A percentile compares a stretch with the other conserved stretches of the same genome.
These are phyloP conservation scores for Acanthamoeba divionensis DNA, from an alignment of 208 protist species.

Conservation along the genomic window DNA sequence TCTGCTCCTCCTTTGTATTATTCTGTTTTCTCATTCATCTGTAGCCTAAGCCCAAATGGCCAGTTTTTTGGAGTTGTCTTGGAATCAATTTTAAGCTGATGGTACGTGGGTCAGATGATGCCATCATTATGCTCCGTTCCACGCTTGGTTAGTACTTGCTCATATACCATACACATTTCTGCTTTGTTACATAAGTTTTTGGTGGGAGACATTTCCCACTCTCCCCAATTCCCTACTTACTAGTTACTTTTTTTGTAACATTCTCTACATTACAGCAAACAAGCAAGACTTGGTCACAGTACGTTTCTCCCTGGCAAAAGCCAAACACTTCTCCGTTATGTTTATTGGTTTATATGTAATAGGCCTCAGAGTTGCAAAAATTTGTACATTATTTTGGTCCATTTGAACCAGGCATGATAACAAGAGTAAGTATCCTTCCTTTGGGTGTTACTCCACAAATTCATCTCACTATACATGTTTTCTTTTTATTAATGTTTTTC, in stretches of 20 bases:
- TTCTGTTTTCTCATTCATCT: neutral
- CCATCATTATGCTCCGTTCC: constrained; percentile 39
- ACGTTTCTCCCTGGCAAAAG: too few relatives aligned
- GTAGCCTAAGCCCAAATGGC: constrained; percentile 1
- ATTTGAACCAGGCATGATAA: constrained; percentile 14
- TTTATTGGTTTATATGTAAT: too few relatives aligned
- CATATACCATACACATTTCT: neutral
- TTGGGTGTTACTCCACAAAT: too few relatives aligned
- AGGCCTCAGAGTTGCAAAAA: neutral
- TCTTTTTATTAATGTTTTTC: too few relatives aligned
- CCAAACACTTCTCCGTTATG: too few relatives aligned
- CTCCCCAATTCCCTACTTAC: neutral
- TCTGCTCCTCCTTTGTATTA: neutral
- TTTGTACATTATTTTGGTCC: constrained; percentile 34
- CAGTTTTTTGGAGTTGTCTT: constrained; percentile 12
- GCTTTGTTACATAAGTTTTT: neutral
- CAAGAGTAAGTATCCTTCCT: neutral
- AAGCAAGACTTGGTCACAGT: neutral
- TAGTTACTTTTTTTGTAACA: neutral
- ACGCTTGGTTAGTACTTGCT: neutral
- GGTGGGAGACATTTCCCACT: too few relatives aligned
- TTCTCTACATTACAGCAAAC: neutral
- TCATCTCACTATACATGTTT: too few relatives aligned
- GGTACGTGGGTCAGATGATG: constrained; percentile 4
- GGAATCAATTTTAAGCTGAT: neutral